Percentiles rank a stretch among this genome's conserved stretches.
These are phyloP conservation scores for Diaporthe helianthi DNA, from an alignment of 2,329 filamentous ascomycete species.

Conservation along the genomic window DNA sequence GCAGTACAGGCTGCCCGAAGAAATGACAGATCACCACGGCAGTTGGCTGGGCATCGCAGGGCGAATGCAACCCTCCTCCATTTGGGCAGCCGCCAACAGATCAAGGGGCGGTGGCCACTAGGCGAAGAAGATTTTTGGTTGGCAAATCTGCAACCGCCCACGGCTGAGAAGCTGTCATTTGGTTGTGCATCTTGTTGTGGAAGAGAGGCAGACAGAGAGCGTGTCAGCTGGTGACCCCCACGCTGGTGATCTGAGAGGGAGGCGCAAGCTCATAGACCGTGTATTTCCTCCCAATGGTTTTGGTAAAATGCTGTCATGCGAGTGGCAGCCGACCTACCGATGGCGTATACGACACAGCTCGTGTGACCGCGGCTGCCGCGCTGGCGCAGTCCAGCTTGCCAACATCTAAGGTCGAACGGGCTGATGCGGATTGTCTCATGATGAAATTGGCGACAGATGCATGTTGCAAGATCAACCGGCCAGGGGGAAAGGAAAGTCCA, in stretches of 20 bases:
- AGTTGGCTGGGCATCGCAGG: slow-evolving; percentile 31
- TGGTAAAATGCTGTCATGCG: slow-evolving; percentile 22
- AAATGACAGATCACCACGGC: slow-evolving; percentile 35
- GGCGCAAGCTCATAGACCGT: slow-evolving; percentile 2
- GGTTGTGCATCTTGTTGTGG: slow-evolving; percentile 7
- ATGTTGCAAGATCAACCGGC: background rate
- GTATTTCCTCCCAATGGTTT: background rate
- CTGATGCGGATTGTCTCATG: slow-evolving; percentile 22
- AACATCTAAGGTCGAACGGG: slow-evolving; percentile 5
- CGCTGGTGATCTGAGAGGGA: slow-evolving; percentile 10
- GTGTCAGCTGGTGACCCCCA: slow-evolving; percentile 21
- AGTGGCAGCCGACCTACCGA: slow-evolving; percentile 27
- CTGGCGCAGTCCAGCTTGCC: slow-evolving; percentile 14
- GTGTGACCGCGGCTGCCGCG: slow-evolving; percentile 12
- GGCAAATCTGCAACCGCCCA: slow-evolving; percentile 29
- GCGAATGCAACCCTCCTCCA: slow-evolving; percentile 28
- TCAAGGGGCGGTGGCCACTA: slow-evolving; percentile 11
- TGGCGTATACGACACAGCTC: slow-evolving; percentile 12
- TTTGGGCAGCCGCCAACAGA: slow-evolving; percentile 20
- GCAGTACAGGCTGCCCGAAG: slow-evolving; percentile 28
- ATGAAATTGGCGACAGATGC: slow-evolving; percentile 3
- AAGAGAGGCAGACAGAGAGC: too few species aligned
- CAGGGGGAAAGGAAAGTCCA: background rate
- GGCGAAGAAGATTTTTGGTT: slow-evolving; percentile 25
- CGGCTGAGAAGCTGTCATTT: slow-evolving; percentile 25